Conservation (phyloP, 148 eudicot genomes). For the Rhododendron griersonianum region DNA sequence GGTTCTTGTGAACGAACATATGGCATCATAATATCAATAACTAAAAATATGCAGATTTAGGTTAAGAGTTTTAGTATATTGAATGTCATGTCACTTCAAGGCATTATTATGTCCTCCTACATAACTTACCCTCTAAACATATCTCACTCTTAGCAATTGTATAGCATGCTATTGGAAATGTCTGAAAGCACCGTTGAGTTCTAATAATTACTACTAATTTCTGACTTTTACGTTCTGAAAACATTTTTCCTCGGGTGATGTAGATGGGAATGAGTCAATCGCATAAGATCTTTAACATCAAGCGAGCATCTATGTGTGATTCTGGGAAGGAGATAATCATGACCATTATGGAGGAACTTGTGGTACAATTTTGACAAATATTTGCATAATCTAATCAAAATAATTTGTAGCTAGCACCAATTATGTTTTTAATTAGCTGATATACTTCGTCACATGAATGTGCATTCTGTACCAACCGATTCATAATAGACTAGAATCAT, state of each 20-base stretch:
- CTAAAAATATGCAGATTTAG: background rate
- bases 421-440: background rate
- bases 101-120: background rate
- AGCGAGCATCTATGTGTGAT: background rate
- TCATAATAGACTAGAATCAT: background rate
- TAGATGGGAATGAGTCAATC: background rate
- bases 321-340: background rate
- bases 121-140: background rate
- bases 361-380: background rate
- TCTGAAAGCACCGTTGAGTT: background rate
- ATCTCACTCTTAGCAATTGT: background rate
- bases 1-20: background rate
- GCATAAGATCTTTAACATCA: no score
- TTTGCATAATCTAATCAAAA: background rate
- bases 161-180: background rate
- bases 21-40: background rate
- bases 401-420: background rate
- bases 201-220: background rate
- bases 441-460: background rate
- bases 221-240: background rate
- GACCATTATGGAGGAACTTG: background rate
- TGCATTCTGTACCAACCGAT: no score
- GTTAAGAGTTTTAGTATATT: background rate
- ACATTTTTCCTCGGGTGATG: no score
- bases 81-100: background rate